A percentile compares a stretch with the other conserved stretches of the same genome.
phyloP scores from a whole-genome alignment of 225 moss, liverwort and hornwort species.

The Pleurozium schreberi region DNA sequence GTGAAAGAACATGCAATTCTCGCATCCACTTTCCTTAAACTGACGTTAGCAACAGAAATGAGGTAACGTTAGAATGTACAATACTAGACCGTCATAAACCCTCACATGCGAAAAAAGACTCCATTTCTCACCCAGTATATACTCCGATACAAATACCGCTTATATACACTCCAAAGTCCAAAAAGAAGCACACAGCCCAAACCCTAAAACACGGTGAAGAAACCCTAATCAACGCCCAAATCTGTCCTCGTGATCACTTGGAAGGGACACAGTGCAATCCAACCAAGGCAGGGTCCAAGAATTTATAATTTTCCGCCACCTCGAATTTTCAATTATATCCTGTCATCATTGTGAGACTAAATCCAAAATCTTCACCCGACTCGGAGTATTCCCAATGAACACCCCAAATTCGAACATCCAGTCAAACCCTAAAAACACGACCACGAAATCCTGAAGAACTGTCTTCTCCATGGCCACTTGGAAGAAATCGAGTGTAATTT shows the following conservation, averaged over 20 bases:
- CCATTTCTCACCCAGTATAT: background rate
- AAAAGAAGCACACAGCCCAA: background rate
- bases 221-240: background rate
- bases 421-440: background rate
- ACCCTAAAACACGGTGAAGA: background rate
- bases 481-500: background rate
- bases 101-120: background rate
- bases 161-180: background rate
- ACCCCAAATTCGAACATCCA: background rate
- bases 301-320: background rate
- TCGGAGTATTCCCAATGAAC: background rate
- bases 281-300: background rate
- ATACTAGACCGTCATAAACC: background rate
- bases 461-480: background rate
- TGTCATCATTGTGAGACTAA: background rate
- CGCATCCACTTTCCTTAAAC: constrained; percentile 85
- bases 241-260: background rate
- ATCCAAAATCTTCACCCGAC: background rate
- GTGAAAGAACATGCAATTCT: constrained; percentile 86
- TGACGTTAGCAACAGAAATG: constrained; percentile 7
- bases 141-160: background rate
- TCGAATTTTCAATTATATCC: background rate
- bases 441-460: background rate
- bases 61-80: background rate
- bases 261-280: background rate